Evolutionary conservation across 805 yeast genomes (phyloP), one percentile per base, ranked within the genome.

Genomic region (Soucietia sequanensis): DNA sequence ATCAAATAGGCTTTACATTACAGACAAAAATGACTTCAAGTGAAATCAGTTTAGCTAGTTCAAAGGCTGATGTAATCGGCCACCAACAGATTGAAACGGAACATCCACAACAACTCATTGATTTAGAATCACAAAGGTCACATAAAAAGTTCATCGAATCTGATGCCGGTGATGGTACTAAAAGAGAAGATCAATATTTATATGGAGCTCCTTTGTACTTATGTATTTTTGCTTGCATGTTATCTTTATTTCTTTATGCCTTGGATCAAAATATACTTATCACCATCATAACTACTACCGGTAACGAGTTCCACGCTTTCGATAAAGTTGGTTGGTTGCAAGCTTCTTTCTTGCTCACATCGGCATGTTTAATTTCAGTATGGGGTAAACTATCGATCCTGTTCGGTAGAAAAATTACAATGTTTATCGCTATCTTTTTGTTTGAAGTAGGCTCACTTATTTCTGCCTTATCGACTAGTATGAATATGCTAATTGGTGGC

Each of bases 141-240:
- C n/a, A n/a, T n/a, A n/a, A n/a, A n/a, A n/a, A n/a, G n/a, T 65
- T 55, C 37, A 39, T 48, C 19, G 73, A 69, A 39, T 48, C 62
- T 33, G 71, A 68, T 44, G 70, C 71, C 16, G 70, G 72, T 24
- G 71, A 66, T 39, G 71, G 70, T 12, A 62, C 70, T 5, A 51
- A 42, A 29, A 52, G 67, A 43, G 60, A 60, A 34, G 70, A 66
- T 20, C 66, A 63, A 37, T 60, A 60, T 33, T 46, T 66, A 34
- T 38, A 50, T 27, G 72, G 70, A 0, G 8, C 35, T 18, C 43
- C 46, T 13, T 43, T 65, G 19, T 35, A 27, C 2, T 25, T 55
- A 8, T 58, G 69, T 38, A 40, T 62, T 14, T 6, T 48, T 1
- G 47, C 69, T 3, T 36, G 58, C 4, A 55, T 56, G 35, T 36